These are phyloP conservation scores for Delitschia confertaspora DNA, from an alignment of 495 filamentous ascomycete species.

Conservation along the genomic window DNA sequence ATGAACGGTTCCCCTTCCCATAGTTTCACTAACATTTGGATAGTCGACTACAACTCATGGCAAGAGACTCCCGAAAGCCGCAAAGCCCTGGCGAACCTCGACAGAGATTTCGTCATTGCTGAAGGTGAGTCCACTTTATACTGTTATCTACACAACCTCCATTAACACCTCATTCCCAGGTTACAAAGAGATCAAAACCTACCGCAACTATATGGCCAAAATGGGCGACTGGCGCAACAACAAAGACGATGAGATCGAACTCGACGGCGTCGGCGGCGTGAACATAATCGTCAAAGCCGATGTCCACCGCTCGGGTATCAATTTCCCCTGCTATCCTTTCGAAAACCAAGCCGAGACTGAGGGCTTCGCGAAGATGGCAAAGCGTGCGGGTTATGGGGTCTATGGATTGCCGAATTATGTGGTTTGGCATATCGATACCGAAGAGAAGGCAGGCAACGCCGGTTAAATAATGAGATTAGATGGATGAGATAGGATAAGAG, in stretches of 20 bases:
- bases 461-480: conserved; percentile 4
- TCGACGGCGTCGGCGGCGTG: conserved; percentile 94
- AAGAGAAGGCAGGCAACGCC: conserved; percentile 85
- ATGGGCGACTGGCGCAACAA: conserved; percentile 89
- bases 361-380: conserved; percentile 97
- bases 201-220: conserved; percentile 71
- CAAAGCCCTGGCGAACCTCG: conserved; percentile 59
- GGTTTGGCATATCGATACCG: conserved; percentile 98
- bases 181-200: conserved; percentile 87
- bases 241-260: conserved; percentile 80
- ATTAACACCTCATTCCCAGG: conserved; percentile 40
- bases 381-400: conserved; percentile 89
- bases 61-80: conserved; percentile 80
- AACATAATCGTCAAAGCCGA: conserved; percentile 97
- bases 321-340: conserved; percentile 94
- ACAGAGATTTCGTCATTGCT: conserved; percentile 71
- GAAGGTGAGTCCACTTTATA: conserved; percentile 52
- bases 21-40: conserved; percentile 4
- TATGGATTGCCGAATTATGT: conserved; percentile 93
- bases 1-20: not conserved
- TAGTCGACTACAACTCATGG: conserved; percentile 99
- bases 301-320: conserved; percentile 92
- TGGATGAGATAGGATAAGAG: not conserved
- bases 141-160: not conserved
- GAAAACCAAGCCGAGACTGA: conserved; percentile 99